Percentiles rank a stretch among this genome's conserved stretches.
Conservation (phyloP, 1,284 basidiomycete genomes). For the Apiotrichum brassicae region DNA sequence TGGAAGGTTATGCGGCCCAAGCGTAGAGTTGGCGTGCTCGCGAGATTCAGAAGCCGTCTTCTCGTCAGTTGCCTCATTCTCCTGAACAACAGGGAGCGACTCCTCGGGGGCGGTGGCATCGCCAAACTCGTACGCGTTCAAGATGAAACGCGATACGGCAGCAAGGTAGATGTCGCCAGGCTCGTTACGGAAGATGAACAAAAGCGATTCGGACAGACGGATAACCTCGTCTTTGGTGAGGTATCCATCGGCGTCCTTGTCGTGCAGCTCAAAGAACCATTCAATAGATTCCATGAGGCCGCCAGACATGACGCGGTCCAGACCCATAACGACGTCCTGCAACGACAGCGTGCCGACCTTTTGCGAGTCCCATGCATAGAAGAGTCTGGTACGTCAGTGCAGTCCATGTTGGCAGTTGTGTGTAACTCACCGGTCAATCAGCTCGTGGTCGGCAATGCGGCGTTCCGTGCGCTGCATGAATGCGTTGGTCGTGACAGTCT, state of each 20-base stretch:
- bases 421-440: slow-evolving; percentile 50
- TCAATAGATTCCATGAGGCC: slow-evolving; percentile 97
- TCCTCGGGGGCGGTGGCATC: slow-evolving; percentile 66
- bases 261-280: slow-evolving; percentile 96
- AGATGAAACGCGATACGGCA: slow-evolving; percentile 90
- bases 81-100: slow-evolving; percentile 37
- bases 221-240: slow-evolving; percentile 95
- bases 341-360: slow-evolving; percentile 75
- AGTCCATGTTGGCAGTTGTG: not conserved
- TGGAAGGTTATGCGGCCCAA: slow-evolving; percentile 59
- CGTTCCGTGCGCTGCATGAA: slow-evolving; percentile 63
- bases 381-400: slow-evolving; percentile 50
- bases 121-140: slow-evolving; percentile 93
- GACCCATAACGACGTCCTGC: slow-evolving; percentile 81
- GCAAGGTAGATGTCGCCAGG: slow-evolving; percentile 94
- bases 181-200: slow-evolving; percentile 98
- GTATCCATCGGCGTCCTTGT: slow-evolving; percentile 90
- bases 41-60: slow-evolving; percentile 51
- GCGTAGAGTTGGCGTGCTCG: slow-evolving; percentile 46
- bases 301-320: slow-evolving; percentile 89
- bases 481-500: slow-evolving; percentile 85
- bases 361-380: slow-evolving; percentile 83
- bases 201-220: slow-evolving; percentile 78
- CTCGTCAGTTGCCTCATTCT: slow-evolving; percentile 35
- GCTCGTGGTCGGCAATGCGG: slow-evolving; percentile 49